phyloP scores from a whole-genome alignment of 192 early-diverging fungal genomes.

The Coemansia sp. region DNA sequence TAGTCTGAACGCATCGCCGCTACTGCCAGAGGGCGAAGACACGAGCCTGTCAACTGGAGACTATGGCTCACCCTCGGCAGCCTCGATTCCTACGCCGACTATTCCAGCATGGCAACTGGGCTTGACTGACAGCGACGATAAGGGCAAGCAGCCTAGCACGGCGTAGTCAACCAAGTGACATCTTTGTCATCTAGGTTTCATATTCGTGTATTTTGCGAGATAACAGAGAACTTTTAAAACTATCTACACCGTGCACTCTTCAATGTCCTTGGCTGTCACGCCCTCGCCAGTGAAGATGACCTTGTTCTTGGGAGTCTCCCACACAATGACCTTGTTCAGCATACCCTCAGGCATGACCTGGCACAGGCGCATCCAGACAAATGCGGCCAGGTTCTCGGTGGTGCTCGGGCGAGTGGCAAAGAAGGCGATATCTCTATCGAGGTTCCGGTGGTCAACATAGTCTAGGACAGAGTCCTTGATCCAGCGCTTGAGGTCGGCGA shows the following conservation, averaged over 20 bases:
- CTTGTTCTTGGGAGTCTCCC: constrained; percentile 53
- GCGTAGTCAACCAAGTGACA: constrained; percentile 3
- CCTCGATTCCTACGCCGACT: constrained; percentile 39
- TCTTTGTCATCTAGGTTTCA: background rate
- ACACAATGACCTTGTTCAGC: constrained; percentile 41
- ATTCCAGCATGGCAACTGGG: constrained; percentile 76
- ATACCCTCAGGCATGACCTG: constrained; percentile 39
- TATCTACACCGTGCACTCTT: constrained; percentile 22
- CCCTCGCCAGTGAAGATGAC: constrained; percentile 46
- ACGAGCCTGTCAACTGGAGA: background rate
- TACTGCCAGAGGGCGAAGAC: background rate
- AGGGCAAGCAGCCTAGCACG: constrained; percentile 29
- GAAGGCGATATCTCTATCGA: constrained; percentile 82
- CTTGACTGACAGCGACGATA: constrained; percentile 22
- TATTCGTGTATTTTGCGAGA: background rate
- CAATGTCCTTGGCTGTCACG: constrained; percentile 33
- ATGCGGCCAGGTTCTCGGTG: constrained; percentile 87
- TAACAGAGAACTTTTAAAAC: constrained; percentile 3
- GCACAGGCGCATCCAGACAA: constrained; percentile 68
- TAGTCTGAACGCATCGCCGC: background rate
- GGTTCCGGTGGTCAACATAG: constrained; percentile 81
- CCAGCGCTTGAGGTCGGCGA: constrained; percentile 76
- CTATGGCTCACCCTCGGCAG: constrained; percentile 18
- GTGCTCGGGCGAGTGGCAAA: constrained; percentile 72
- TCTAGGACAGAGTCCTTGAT: constrained; percentile 75